Evolutionary conservation across 2,329 filamentous ascomycete genomes (phyloP), one percentile per base, ranked within the genome.

Genomic region (Capronia americana): DNA sequence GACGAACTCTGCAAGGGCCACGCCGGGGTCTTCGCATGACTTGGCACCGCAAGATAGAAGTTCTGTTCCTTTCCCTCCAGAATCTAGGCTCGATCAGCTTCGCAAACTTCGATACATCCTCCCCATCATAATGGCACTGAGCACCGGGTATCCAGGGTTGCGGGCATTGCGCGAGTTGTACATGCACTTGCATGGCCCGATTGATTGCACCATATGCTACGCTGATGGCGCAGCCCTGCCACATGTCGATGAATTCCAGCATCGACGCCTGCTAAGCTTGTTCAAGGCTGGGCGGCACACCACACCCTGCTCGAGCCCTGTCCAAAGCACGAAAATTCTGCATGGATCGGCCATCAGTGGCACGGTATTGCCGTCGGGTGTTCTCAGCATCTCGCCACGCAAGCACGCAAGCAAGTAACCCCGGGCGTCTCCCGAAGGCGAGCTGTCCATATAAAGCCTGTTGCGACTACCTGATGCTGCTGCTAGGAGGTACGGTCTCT

Each of bases 131-230:
- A 23, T 51, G 26, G 28, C 10, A 17, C 12, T 28, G 51, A 54
- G 10, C 7, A 30, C 51, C 24, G n/a, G 34, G 23, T 24, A 17
- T 58, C 38, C 56, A n/a, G 14, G 34, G 34, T 30, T 20, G 23
- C 34, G 38, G 38, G 4, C 11, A 46, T 30, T 44, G 23, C 20
- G n/a, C 20, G 23, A 23, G 46, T 50, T 10, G 51, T 54, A 30
- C 51, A 30, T 32, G 20, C 4, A 30, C 51, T 24, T 30, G 20
- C 11, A 53, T 50, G 28, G 17, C 26, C 3, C 26, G 26, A 59
- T 59, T 30, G 24, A 17, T 48, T 30, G 44, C 44, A 51, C 44
- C 57, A 58, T 58, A 12, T 58, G 38, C 56, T 58, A 58, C 56
- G 10, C n/a, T 46, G 56, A 28, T 38, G 32, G 41, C 38, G 56